Base-by-base conservation (phyloP, 768 basidiomycete species). In the Tremella mesenterica region DNA sequence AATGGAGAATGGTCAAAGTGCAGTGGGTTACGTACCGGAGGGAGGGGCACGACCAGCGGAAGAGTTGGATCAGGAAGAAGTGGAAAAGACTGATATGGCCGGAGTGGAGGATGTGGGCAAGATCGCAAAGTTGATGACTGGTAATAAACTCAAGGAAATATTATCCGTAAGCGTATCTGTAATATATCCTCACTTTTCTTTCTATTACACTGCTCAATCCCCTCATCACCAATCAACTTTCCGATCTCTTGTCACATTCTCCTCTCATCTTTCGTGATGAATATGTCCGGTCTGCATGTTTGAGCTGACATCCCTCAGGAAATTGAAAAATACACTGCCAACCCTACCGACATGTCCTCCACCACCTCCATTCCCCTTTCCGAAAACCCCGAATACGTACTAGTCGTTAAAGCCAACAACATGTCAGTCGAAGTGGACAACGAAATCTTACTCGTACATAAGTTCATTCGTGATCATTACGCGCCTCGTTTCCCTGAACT, bases 401-500 rank as follows among this genome's bases (percentile, higher is more conserved):
- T 97, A 56, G 97, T 97, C 64, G 95, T 99, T 4, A 84, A 90
- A 63, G 89, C 95, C 23, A 99, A 99, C 77, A 99, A 99, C 74
- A 77, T 97, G 53, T 89, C 91, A 1, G 95, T 99, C 38, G 95
- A 99, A 65, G 84, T 97, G 4, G 95, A 99, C 75, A 99, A 99
- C 64, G 95, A 99, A 73, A 88, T 96, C 50, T 78, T 99, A 30
- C 79, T 99, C 28, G 92, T 99, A 0, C 89, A 99, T 77, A 99
- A 99, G 87, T 97, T 96, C 79, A 92, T 97, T 67, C 84, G 95
- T 58, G 95, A 99, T 71, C 93, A 96, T 74, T 99, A 97, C 72
- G 82, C 86, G 0, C 80, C 86, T 26, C 87, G 89, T 58, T 99
- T 99, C 73, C 93, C 95, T 25, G 95, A 97, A 65, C 81, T 99